Evolutionary conservation across 78 protist genomes (phyloP).

Genomic region (Dictyostelium discoideum): DNA sequence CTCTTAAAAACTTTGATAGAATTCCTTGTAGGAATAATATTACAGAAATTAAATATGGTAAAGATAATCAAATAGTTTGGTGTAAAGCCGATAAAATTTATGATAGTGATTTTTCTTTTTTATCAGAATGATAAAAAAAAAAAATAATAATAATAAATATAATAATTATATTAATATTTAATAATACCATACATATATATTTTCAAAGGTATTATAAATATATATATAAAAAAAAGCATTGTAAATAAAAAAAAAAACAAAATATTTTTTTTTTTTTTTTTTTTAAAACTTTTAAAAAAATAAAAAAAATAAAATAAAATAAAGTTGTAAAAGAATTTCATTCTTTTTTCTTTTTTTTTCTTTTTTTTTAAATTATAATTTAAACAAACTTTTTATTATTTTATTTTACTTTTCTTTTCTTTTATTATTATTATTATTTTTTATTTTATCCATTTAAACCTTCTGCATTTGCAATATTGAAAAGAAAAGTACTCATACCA

Average conservation of each 20-base stretch:
- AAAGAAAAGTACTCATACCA: constrained; percentile 52
- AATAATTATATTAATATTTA: no score
- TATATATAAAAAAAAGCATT: no score
- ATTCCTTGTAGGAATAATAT: not conserved
- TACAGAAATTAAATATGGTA: not conserved
- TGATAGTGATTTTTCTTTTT: not conserved
- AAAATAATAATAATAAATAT: not conserved
- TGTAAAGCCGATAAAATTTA: not conserved
- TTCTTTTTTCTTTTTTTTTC: not conserved
- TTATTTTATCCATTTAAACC: constrained; percentile 33
- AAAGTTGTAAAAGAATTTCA: not conserved
- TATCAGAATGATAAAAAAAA: not conserved
- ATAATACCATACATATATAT: not conserved
- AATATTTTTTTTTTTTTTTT: no score
- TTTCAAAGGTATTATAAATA: not conserved
- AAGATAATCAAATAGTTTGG: not conserved
- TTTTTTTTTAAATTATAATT: not conserved
- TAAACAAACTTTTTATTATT: no score
- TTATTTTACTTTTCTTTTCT: not conserved
- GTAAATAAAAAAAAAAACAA: no score
- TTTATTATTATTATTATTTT: not conserved
- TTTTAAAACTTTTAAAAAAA: no score
- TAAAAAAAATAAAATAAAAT: not conserved
- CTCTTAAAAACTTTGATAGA: not conserved
- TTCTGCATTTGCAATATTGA: constrained; percentile 61